Percentiles rank a stretch among this genome's conserved stretches.
These are phyloP conservation scores for Alternaria sp. DNA, from an alignment of 2,329 filamentous ascomycete genomes.

Conservation along the genomic window DNA sequence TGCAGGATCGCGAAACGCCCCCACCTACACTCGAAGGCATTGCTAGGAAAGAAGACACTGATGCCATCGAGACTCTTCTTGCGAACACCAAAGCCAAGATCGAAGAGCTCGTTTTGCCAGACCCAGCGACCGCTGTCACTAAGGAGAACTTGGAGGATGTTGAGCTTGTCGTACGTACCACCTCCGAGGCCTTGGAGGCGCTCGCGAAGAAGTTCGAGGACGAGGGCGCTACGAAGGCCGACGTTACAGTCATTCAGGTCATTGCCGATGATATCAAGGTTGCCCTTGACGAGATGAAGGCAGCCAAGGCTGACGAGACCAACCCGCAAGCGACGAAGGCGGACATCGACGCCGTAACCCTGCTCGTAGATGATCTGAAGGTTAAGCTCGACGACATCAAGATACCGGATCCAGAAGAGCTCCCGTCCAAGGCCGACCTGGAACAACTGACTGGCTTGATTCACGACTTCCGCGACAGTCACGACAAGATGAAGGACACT, in stretches of 20 bases:
- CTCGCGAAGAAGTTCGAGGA: constrained; percentile 72
- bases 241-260: constrained; percentile 77
- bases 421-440: constrained; percentile 81
- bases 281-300: constrained; percentile 73
- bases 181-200: constrained; percentile 74
- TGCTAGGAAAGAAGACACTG: constrained; percentile 81
- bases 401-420: constrained; percentile 71
- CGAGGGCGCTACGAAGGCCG: constrained; percentile 76
- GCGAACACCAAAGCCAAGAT: constrained; percentile 88
- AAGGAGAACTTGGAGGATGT: constrained; percentile 67
- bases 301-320: constrained; percentile 59
- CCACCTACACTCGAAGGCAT: constrained; percentile 57
- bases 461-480: constrained; percentile 63
- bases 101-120: constrained; percentile 74
- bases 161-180: constrained; percentile 75
- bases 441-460: constrained; percentile 66
- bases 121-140: constrained; percentile 73
- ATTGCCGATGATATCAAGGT: constrained; percentile 80
- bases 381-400: constrained; percentile 76
- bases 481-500: constrained; percentile 74
- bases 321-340: constrained; percentile 76
- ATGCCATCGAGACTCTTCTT: constrained; percentile 89
- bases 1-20: constrained; percentile 42
- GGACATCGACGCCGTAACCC: constrained; percentile 80
- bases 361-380: constrained; percentile 86